These are phyloP conservation scores for Melianthus villosus DNA, from an alignment of 441 rosid genomes.

Conservation along the genomic window DNA sequence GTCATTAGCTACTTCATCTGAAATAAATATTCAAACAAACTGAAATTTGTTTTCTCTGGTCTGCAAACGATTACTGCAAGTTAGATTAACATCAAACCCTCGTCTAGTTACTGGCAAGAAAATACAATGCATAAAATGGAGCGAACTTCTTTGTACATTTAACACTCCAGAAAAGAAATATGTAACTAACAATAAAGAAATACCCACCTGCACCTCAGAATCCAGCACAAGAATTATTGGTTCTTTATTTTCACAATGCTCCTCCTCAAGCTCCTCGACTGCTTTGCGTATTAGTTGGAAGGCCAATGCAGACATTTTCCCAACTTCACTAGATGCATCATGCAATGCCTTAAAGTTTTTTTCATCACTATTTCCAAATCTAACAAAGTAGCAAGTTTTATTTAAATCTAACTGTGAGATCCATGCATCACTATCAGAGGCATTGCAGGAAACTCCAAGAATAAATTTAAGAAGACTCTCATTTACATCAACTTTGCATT, in stretches of 20 bases:
- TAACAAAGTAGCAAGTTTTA: constrained; percentile 49
- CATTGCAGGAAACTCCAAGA: constrained; percentile 34
- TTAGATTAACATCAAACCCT: no score
- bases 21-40: no score
- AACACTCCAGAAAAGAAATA: background rate
- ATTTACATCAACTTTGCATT: constrained; percentile 55
- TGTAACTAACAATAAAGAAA: background rate
- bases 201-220: constrained; percentile 67
- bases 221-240: constrained; percentile 67
- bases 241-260: constrained; percentile 29
- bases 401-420: constrained; percentile 27
- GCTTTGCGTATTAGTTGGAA: constrained; percentile 49
- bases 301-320: constrained; percentile 26
- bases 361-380: constrained; percentile 22
- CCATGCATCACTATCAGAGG: constrained; percentile 26
- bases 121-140: no score
- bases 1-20: background rate
- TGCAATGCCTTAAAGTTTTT: constrained; percentile 20
- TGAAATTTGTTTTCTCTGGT: no score
- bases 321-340: constrained; percentile 14
- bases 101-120: no score
- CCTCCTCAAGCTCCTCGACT: constrained; percentile 35
- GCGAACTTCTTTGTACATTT: no score
- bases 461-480: constrained; percentile 44
- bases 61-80: no score